Base-by-base conservation (phyloP, 345 rosid species). In the Dovyalis caffra region DNA sequence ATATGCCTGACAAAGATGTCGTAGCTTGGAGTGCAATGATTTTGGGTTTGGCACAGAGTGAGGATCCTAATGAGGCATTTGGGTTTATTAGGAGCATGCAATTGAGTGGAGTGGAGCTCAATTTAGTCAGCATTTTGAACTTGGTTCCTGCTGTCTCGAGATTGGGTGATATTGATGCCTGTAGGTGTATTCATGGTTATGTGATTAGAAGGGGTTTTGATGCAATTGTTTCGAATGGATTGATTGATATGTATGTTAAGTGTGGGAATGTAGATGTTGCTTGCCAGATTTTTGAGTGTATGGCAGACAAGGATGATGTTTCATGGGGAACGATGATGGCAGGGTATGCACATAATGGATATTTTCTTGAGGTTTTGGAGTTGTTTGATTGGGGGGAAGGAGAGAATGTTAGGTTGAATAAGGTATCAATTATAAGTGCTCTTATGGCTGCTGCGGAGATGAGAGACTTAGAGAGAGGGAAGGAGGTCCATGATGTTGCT, bases 61-160 rank as follows among this genome's bases (percentile, higher is more conserved):
- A 58, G 2, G 76, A 66, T 65, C 85, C 88, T 4, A 15, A 18
- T 49, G 85, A 81, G 71, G 87, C 90, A 0, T 58, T 83, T 69
- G 57, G 37, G 32, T 77, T 85, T 14, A 83, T 88, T 78, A 79
- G 70, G 70, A 66, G 51, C 21, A 88, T 88, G 94, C 78, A 64
- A 65, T 37, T 57, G 72, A 28, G 70, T 26, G 74, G 82, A 66
- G 66, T 82, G 56, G 82, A 65, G 31, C 80, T 78, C 58, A 84
- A 88, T 77, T 76, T 75, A 10, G 87, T 86, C 20, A 88, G 83
- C 73, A 29, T 87, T 63, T 79, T 87, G 75, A 90, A 87, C 69
- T 72, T 90, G 81, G 82, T 88, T 74, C 92, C 90, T 6, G 91
- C 88, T 69, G 87, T 87, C 69, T 88, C 94, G 2, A 83, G 79